Evolutionary conservation across 805 yeast species (phyloP), one percentile per base, ranked within the genome.

Genomic region (Limtongia smithiae): DNA sequence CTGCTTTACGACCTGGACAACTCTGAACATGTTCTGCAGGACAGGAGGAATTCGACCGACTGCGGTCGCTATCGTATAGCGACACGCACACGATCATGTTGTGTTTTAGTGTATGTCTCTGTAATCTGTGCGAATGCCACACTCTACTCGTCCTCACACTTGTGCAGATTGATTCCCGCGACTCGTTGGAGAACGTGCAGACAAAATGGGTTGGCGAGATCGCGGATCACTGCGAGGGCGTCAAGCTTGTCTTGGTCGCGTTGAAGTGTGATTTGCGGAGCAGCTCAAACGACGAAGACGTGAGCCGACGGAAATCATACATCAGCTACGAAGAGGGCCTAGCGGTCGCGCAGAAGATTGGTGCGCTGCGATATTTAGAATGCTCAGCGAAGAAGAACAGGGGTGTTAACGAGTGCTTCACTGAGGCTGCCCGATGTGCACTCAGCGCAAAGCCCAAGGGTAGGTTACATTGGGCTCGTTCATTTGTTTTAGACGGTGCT

Each of bases 401-500:
- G 64, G 98, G 98, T 58, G 98, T 93, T n/a, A 93, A 94, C 64
- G 98, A 93, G 71, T 97, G 97, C 8, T 93, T 93, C 66, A 89
- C 97, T 0, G 98, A 93, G 70, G 98, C 97, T 37, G 96, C 97
- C 6, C 82, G 98, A 67, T 90, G 95, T 63, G 97, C 97, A 2
- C 75, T 91, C 59, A 83, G 85, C 55, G 95, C 95, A 12, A 86
- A 80, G 64, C 85, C 95, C 43, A 86, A 82, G 70, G 91, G 90
- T 46, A 39, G 4, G 49, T 37, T 15, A n/a, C n/a, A n/a, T n/a
- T n/a, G n/a, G n/a, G n/a, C n/a, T n/a, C n/a, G n/a, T 32, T 25
- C 12, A 17, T 36, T 12, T 30, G 9, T 17, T 9, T 15, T 17
- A 30, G 9, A 7, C n/a, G 5, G 8, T 22, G n/a, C 15, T 22